Evolutionary conservation across 2,329 filamentous ascomycete species (phyloP), one percentile per base, ranked within the genome.

Genomic region (Botrytis galanthina): DNA sequence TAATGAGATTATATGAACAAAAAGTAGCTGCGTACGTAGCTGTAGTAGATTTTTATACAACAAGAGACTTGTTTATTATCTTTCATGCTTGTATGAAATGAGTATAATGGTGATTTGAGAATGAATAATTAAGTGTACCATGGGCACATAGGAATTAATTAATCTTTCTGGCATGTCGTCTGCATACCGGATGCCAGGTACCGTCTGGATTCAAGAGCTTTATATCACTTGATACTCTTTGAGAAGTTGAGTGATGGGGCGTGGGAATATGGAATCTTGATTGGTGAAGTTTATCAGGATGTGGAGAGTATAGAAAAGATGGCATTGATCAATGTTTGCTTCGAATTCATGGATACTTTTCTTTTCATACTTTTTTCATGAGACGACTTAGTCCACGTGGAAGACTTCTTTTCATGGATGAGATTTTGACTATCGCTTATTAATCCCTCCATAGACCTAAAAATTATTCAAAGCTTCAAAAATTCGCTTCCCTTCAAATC

Each of bases 401-500:
- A 61, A 4, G 29, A 12, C 6, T 2, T 12, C 3, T 61, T 35
- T 12, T n/a, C 22, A 57, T 2, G 14, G n/a, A 29, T 5, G 20
- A 39, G 9, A 60, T 12, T 6, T 5, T 37, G 20, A 26, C 14
- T 8, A 51, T 48, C 7, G 1, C 44, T 7, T 6, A 37, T 7
- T 6, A 37, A 51, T 51, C 20, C 10, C 26, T 18, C 35, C 22
- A 9, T 4, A 4, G 22, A 32, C 5, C 22, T 6, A 4, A 54
- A 16, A 18, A 1, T 10, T n/a, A 29, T 9, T 57, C 35, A 68
- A 1, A 68, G 16, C 64, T 57, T 68, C 46, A 68, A 68, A 39
- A 68, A 68, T 20, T 72, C 61, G 44, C 64, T 73, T 37, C 72
- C 71, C 70, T 76, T 78, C 75, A 80, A 80, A 70, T 69, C 75